phyloP scores from a whole-genome alignment of 139 green algal species.

The Chlamydomonas applanata region DNA sequence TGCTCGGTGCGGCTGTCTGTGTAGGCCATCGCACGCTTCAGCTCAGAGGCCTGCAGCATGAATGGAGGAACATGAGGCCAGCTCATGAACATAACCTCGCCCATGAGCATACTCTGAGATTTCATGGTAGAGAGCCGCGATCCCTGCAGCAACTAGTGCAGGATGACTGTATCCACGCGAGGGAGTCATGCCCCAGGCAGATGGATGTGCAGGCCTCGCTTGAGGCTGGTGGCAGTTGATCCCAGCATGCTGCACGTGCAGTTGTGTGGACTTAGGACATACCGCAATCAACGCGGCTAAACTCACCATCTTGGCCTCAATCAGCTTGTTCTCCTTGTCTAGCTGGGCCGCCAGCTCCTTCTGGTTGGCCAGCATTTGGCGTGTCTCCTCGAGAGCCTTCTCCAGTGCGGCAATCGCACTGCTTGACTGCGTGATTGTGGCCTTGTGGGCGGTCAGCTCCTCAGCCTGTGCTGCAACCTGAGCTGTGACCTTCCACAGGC shows the following conservation, averaged over 20 bases:
- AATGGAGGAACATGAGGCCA: too few relatives aligned
- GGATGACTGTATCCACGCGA: background rate
- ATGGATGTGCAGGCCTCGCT: too few relatives aligned
- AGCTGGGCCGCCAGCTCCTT: background rate
- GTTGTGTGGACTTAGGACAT: too few relatives aligned
- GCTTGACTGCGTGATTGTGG: background rate
- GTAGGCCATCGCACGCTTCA: conserved; percentile 12
- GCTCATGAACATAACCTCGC: background rate
- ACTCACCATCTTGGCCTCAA: conserved; percentile 4
- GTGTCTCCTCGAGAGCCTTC: background rate
- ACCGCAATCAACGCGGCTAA: too few relatives aligned
- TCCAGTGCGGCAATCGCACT: background rate
- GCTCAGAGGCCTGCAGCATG: background rate
- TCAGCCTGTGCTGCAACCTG: conserved; percentile 14
- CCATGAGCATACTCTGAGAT: background rate
- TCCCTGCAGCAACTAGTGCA: background rate
- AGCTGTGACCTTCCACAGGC: conserved; percentile 26
- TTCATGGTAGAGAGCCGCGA: background rate
- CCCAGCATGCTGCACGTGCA: too few relatives aligned
- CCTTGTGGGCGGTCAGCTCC: background rate
- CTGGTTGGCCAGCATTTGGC: background rate
- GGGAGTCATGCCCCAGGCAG: too few relatives aligned
- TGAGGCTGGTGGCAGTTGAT: too few relatives aligned
- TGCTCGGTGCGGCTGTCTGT: conserved; percentile 15
- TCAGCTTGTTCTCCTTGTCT: background rate